Base-by-base conservation (phyloP, 1,139 yeast species). In the Geotrichum phurueaensis region DNA sequence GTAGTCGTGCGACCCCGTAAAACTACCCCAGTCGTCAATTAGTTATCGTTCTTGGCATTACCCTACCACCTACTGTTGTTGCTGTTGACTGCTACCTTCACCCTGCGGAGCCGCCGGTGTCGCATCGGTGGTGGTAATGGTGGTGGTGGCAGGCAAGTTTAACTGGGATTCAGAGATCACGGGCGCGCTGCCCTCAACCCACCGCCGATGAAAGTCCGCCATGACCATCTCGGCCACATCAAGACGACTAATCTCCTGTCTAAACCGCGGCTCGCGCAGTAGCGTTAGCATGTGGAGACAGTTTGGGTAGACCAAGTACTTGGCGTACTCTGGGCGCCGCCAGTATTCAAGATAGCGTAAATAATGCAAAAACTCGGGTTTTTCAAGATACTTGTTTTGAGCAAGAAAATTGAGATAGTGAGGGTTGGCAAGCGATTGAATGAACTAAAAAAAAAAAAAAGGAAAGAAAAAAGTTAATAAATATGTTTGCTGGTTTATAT, bases 371-470 rank as follows among this genome's bases (percentile, higher is more conserved):
- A 88, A 88, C 60, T 79, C 79, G 23, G 78, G 81, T 66, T 84
- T 85, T 57, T 83, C 83, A 50, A 88, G 76, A 67, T 84, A 84
- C 63, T 85, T 85, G 66, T 83, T 85, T 71, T 88, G 95, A 0
- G 95, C 95, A 53, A 88, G 75, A 67, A 82, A 87, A 68, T 85
- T 84, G 62, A 89, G 76, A 67, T 89, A 88, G 71, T 84, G 91
- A 52, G 89, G 85, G 70, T 88, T 89, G 22, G 92, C 84, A 56
- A 88, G 77, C n/a, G 92, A 84, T 72, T 88, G 96, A 6, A 88
- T 89, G 72, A 88, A 89, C 79, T 78, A 53, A 6, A 48, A 45
- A 48, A 53, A 47, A 12, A 56, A 54, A 39, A 49, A 43, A 18
- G 7, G 9, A 31, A 13, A n/a, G 9, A 29, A 39, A 31, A 18